These are phyloP conservation scores for Aspergillus sp. DNA, from an alignment of 2,329 filamentous ascomycete species.

Conservation along the genomic window DNA sequence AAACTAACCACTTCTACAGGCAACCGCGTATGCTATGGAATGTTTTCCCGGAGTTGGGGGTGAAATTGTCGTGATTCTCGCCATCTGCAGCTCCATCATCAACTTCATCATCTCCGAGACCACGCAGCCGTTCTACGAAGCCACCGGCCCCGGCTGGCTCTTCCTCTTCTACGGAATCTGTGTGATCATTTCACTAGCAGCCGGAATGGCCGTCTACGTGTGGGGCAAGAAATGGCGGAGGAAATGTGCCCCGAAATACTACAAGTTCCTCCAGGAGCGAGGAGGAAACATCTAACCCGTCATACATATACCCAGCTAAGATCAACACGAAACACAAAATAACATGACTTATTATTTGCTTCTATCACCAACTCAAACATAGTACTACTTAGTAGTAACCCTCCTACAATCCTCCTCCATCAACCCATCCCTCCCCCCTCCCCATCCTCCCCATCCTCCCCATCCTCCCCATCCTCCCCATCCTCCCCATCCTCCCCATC, in stretches of 20 bases:
- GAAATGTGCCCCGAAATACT: neutral
- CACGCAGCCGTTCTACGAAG: constrained; percentile 1
- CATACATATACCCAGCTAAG: neutral
- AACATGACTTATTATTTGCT: neutral
- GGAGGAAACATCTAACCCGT: neutral
- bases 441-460: neutral
- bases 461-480: no score
- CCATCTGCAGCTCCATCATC: constrained; percentile 1
- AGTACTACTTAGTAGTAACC: no score
- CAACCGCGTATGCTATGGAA: neutral
- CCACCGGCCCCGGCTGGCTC: neutral
- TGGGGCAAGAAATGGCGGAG: constrained; percentile 4
- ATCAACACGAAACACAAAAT: neutral
- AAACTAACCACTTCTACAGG: neutral
- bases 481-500: neutral
- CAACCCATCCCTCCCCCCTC: neutral
- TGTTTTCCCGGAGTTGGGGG: neutral
- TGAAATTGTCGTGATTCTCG: neutral
- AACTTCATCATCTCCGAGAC: constrained; percentile 6
- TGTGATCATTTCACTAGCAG: neutral
- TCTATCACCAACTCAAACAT: neutral
- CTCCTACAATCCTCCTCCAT: neutral
- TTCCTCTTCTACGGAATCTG: constrained; percentile 4
- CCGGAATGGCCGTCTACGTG: neutral
- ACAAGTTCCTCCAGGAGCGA: constrained; percentile 3